Evolutionary conservation across 176 grass and related monocot genomes (phyloP).

Genomic region (Puccinellia tenuiflora): DNA sequence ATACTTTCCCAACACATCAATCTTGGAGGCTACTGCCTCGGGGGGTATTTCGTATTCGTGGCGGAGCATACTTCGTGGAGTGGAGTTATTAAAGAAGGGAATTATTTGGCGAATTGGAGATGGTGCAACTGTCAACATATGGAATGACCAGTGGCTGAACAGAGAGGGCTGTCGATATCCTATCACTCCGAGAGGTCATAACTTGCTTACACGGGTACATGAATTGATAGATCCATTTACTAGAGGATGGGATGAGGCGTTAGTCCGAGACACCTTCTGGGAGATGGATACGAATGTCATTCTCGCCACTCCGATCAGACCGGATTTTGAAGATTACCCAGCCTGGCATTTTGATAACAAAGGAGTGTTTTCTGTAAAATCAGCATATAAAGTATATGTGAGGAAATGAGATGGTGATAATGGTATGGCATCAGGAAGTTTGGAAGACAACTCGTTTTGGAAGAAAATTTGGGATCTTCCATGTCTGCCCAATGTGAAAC

Average conservation of each 20-base stretch:
- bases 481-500: no score
- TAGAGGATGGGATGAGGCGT: not conserved
- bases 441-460: no score
- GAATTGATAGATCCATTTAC: not conserved
- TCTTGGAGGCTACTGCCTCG: fast-evolving
- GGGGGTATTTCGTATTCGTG: not conserved
- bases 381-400: no score
- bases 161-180: fast-evolving
- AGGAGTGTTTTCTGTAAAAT: no score
- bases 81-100: not conserved
- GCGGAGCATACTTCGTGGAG: not conserved
- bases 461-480: no score
- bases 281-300: no score
- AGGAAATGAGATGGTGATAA: no score
- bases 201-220: fast-evolving
- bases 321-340: no score
- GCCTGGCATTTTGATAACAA: no score
- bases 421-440: no score
- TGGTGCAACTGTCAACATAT: not conserved
- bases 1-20: not conserved
- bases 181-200: fast-evolving
- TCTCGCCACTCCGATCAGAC: no score
- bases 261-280: not conserved
- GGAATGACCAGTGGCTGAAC: not conserved
- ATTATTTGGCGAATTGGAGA: not conserved